These are phyloP conservation scores for Populus tremula DNA, from an alignment of 345 rosid species.

Conservation along the genomic window DNA sequence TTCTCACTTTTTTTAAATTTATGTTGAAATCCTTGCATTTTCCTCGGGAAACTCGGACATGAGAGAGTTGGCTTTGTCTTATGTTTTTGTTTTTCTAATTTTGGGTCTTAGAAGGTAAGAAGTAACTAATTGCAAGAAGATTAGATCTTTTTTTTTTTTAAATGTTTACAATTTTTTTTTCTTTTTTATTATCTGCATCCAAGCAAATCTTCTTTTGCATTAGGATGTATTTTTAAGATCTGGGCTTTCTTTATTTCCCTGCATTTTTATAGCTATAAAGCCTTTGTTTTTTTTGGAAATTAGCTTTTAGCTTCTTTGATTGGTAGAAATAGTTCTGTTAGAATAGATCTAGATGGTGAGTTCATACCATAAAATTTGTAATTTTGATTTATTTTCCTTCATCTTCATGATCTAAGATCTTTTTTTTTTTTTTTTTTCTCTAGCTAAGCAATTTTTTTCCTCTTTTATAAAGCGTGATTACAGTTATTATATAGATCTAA, in stretches of 20 bases:
- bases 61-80: not conserved
- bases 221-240: not conserved
- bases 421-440: too few relatives aligned
- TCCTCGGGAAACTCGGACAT: not conserved
- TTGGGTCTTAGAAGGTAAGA: not conserved
- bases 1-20: not conserved
- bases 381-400: not conserved
- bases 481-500: not conserved
- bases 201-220: not conserved
- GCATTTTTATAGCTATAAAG: not conserved
- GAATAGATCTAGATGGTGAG: slow-evolving; percentile 3
- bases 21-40: not conserved
- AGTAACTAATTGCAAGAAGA: not conserved
- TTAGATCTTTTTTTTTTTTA: not conserved
- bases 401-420: slow-evolving; percentile 22
- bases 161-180: not conserved
- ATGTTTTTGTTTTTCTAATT: not conserved
- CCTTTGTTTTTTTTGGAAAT: not conserved
- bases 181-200: not conserved
- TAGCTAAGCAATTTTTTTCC: not conserved
- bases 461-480: not conserved
- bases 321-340: not conserved
- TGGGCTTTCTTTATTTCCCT: not conserved
- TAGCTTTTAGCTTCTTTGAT: not conserved
- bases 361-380: not conserved